These are phyloP conservation scores for Dalbergia cultrata DNA, from an alignment of 306 rosid genomes.

Conservation along the genomic window DNA sequence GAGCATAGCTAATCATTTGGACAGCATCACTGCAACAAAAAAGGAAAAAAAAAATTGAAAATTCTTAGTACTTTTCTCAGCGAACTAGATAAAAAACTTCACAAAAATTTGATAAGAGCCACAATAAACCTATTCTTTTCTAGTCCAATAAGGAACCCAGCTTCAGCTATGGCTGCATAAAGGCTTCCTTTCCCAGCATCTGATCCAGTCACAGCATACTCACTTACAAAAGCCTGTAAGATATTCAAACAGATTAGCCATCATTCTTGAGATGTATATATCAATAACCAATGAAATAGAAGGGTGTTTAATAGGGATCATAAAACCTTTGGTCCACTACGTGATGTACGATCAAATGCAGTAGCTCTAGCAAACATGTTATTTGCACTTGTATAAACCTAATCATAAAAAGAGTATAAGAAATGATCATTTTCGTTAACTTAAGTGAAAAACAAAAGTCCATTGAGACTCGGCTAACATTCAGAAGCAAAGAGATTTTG, in stretches of 20 bases:
- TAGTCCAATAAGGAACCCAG: constrained; percentile 86
- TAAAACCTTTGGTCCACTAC: constrained; percentile 59
- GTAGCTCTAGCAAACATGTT: constrained; percentile 73
- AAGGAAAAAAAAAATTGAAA: constrained; percentile 17
- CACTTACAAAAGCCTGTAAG: constrained; percentile 94
- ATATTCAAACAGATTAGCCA: constrained; percentile 32
- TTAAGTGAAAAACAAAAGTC: constrained; percentile 1
- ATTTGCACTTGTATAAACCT: constrained; percentile 80
- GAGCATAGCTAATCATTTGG: constrained; percentile 94
- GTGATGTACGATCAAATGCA: constrained; percentile 62
- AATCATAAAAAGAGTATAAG: constrained; percentile 38
- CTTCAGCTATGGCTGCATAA: constrained; percentile 86
- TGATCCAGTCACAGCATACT: constrained; percentile 84
- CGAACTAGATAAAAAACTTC: constrained; percentile 16
- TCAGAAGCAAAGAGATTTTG: constrained; percentile 26
- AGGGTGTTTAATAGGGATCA: constrained; percentile 23
- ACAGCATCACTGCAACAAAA: constrained; percentile 74
- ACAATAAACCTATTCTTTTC: constrained; percentile 83
- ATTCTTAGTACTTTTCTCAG: constrained; percentile 38
- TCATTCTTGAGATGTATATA: background rate
- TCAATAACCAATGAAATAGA: constrained; percentile 20
- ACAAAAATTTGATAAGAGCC: constrained; percentile 19
- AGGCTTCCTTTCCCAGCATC: constrained; percentile 92
- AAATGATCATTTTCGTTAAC: constrained; percentile 29
- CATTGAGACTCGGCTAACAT: background rate